Percentiles rank a stretch among this genome's conserved stretches.
These are phyloP conservation scores for Chaetomium tenue DNA, from an alignment of 495 filamentous ascomycete genomes.

Conservation along the genomic window DNA sequence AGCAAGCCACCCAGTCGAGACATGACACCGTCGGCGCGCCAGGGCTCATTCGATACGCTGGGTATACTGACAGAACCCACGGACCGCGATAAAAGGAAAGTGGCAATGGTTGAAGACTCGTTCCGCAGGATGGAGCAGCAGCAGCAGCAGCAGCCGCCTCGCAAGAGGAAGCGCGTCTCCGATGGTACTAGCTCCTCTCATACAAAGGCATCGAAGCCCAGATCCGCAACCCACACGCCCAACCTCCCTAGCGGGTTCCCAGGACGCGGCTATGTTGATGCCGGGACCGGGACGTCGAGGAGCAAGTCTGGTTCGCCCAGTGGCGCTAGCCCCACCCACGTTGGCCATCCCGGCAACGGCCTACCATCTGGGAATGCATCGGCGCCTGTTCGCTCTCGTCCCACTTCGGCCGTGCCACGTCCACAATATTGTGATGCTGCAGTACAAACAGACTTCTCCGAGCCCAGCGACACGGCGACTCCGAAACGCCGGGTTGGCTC, in stretches of 20 bases:
- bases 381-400: conserved; percentile 32
- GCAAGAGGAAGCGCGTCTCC: conserved; percentile 61
- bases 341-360: conserved; percentile 23
- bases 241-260: conserved; percentile 35
- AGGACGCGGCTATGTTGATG: conserved; percentile 50
- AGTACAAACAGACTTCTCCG: conserved; percentile 50
- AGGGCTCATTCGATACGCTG: conserved; percentile 51
- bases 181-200: conserved; percentile 50
- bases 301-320: conserved; percentile 50
- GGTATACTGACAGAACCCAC: conserved; percentile 65
- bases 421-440: conserved; percentile 46
- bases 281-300: conserved; percentile 47
- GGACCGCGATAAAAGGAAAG: conserved; percentile 82
- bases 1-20: conserved; percentile 80
- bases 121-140: conserved; percentile 66
- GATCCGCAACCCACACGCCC: conserved; percentile 37
- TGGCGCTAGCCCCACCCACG: conserved; percentile 41
- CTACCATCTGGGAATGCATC: conserved; percentile 25
- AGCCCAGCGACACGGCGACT: conserved; percentile 32
- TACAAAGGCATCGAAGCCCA: conserved; percentile 40
- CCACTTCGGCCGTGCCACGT: conserved; percentile 34
- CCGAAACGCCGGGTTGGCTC: conserved; percentile 45
- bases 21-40: conserved; percentile 63
- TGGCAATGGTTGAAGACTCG: conserved; percentile 76
- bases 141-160: conserved; percentile 39